Base-by-base conservation (phyloP, 176 grass and related monocot species). In the Rhynchospora tenuis region DNA sequence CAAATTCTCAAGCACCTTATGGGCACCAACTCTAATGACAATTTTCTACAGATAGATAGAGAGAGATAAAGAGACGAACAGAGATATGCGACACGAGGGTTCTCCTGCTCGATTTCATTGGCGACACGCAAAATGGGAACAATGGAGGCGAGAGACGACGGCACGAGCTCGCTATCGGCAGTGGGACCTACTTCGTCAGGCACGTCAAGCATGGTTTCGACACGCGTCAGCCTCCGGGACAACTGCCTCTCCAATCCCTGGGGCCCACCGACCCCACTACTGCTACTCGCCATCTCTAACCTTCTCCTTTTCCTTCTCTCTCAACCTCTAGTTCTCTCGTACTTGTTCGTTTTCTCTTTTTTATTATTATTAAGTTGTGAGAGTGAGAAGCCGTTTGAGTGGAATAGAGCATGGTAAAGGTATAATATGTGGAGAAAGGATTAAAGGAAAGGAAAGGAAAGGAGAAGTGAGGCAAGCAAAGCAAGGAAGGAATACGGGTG, bases 111-210 rank as follows among this genome's bases (percentile, higher is more conserved):
- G 83, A 99, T 92, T 85, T 93, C 97, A 89, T 95, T 99, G 51
- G 97, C 97, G 38, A 92, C 91, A 74, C 97, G 97, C 81, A 99
- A 90, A 64, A 99, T 90, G 83, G 93, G 96, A 38, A 89, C 91
- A 48, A 99, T 92, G 47, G 88, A 79, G 27, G 88, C 91, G 19
- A 99, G 93, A 50, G 93, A 90, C 27, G 88, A 58, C 0, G 96
- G 96, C 60, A 99, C 96, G 24, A 95, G 83, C 86, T 99, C 96
- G 60, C 90, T 97, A 64, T 99, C 96, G 73, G 63, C 80, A 9
- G 63, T 38, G 2, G 14, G 6, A 12, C 73, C 73, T 33, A 87
- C 90, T 22, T 44, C 68, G 29, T 52, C 84, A 16, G 87, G 89
- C 83, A 89, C 89, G 23, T 84, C 87, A 51, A 88, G 54, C 59